Evolutionary conservation across 1,284 basidiomycete genomes (phyloP).

Genomic region (Ustanciosporium gigantosporum): DNA sequence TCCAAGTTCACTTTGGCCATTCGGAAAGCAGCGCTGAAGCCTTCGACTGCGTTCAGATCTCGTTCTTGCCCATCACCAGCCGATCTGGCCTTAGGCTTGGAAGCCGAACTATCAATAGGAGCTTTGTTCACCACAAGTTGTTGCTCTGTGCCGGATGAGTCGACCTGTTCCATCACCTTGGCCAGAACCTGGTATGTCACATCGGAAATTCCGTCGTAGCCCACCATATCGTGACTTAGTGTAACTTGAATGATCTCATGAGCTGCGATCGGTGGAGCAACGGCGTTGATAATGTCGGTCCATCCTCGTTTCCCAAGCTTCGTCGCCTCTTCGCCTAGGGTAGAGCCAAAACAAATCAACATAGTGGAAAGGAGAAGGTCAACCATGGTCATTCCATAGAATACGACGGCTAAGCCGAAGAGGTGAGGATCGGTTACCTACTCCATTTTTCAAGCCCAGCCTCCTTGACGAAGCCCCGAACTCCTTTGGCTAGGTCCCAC

Average conservation of each 20-base stretch:
- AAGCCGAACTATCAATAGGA: constrained; percentile 16
- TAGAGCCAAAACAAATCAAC: not conserved
- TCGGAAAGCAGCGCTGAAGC: constrained; percentile 79
- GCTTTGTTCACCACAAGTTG: constrained; percentile 55
- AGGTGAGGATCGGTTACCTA: constrained; percentile 3
- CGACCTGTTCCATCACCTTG: constrained; percentile 56
- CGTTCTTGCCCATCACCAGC: constrained; percentile 59
- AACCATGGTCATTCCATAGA: too few species aligned
- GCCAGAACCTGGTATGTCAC: constrained; percentile 73
- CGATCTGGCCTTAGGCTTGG: constrained; percentile 18
- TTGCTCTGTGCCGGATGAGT: constrained; percentile 36
- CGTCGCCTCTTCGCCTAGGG: constrained; percentile 44
- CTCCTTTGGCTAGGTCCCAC: constrained; percentile 49
- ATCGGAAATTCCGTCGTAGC: constrained; percentile 92
- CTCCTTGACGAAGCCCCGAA: constrained; percentile 52
- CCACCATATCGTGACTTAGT: constrained; percentile 86
- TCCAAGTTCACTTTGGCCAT: constrained; percentile 73
- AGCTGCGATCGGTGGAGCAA: constrained; percentile 95
- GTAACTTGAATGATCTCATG: constrained; percentile 97
- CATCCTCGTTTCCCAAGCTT: constrained; percentile 51
- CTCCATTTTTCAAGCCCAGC: constrained; percentile 46
- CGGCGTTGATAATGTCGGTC: constrained; percentile 84
- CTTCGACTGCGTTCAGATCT: constrained; percentile 80
- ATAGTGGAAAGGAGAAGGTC: constrained; percentile 2
- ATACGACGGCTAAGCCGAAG: not conserved